Conservation (phyloP, 2,329 filamentous ascomycete genomes). For the Alternaria triticina region DNA sequence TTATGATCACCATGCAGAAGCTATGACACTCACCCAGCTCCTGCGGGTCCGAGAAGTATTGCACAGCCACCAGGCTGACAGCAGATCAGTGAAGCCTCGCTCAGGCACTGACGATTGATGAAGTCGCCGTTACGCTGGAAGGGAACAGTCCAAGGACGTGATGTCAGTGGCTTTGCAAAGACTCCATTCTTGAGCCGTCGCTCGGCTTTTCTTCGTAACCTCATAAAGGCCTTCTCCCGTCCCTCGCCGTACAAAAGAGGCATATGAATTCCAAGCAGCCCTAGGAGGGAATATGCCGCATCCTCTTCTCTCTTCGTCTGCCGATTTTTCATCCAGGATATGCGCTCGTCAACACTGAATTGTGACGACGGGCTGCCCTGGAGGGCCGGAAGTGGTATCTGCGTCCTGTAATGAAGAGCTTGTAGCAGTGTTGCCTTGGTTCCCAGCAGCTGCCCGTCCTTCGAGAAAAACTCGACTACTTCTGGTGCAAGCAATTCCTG, state of each 20-base stretch:
- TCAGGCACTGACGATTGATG: too few relatives aligned
- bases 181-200: too few relatives aligned
- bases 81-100: too few relatives aligned
- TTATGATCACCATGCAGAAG: too few relatives aligned
- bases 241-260: not conserved
- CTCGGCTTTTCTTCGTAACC: not conserved
- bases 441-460: accelerated
- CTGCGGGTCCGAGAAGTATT: too few relatives aligned
- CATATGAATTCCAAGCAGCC: not conserved
- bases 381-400: not conserved
- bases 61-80: too few relatives aligned
- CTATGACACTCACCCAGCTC: too few relatives aligned
- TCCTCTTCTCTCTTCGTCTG: not conserved
- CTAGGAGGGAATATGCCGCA: not conserved
- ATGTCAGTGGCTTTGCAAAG: too few relatives aligned
- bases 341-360: not conserved
- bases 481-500: not conserved
- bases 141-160: too few relatives aligned
- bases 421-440: not conserved
- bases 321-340: not conserved
- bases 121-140: too few relatives aligned
- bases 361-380: not conserved
- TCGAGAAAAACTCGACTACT: not conserved
- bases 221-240: accelerated
- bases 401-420: not conserved